Percentiles rank a stretch among this genome's conserved stretches.
Conservation (phyloP, 164 flowering plant genomes). For the Annona squamosa region DNA sequence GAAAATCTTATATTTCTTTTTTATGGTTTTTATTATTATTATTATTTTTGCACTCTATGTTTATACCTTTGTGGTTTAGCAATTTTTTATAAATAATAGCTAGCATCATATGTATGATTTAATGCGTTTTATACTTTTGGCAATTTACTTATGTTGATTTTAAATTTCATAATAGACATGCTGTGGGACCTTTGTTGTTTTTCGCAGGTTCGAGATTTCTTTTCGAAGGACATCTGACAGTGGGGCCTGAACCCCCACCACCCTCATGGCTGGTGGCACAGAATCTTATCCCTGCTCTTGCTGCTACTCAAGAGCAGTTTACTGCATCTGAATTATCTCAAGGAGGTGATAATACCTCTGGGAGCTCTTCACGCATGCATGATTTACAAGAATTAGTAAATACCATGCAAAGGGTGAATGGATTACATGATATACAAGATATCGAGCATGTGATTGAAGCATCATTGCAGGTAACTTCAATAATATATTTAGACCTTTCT, state of each 20-base stretch:
- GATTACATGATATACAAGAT: constrained; percentile 8
- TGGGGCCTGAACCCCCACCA: constrained; percentile 84
- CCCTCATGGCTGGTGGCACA: constrained; percentile 72
- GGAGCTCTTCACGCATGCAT: constrained; percentile 8
- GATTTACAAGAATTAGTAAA: constrained; percentile 16
- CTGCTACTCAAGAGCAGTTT: constrained; percentile 13
- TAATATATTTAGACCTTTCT: background rate
- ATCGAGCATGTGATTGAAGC: constrained; percentile 25
- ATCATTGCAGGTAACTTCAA: constrained; percentile 23
- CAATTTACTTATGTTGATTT: background rate
- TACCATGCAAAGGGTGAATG: constrained; percentile 12
- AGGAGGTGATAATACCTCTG: constrained; percentile 22
- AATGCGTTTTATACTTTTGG: background rate
- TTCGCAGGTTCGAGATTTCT: constrained; percentile 47
- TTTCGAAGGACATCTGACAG: constrained; percentile 95
- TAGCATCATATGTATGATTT: background rate
- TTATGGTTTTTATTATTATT: too few species aligned
- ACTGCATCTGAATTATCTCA: constrained; percentile 41
- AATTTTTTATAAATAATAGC: too few species aligned
- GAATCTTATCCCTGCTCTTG: constrained; percentile 40
- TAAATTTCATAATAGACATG: background rate
- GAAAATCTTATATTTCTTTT: background rate
- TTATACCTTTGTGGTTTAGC: too few species aligned
- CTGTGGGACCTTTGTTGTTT: background rate
- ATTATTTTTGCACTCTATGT: too few species aligned